Conservation (phyloP, 106 monocot species). For the Ottelia alismoides region DNA sequence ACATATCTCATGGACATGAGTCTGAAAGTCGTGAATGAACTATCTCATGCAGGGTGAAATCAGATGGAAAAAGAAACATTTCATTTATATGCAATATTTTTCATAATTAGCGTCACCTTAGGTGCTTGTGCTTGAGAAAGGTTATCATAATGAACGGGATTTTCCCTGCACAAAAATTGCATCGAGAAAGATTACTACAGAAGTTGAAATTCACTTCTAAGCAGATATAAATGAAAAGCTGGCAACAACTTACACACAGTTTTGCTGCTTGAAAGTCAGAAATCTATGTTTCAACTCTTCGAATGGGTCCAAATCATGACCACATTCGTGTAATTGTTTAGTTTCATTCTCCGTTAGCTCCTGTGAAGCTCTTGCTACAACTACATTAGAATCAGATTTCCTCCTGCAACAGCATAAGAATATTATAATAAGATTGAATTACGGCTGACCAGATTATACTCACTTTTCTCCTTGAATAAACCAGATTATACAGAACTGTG, state of each 20-base stretch:
- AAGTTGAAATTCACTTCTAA: constrained; percentile 1
- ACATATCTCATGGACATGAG: background rate
- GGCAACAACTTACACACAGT: constrained; percentile 51
- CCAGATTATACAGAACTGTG: too few relatives aligned
- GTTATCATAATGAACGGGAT: constrained; percentile 47
- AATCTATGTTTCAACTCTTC: constrained; percentile 65
- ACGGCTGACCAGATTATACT: too few relatives aligned
- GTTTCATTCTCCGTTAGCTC: constrained; percentile 28
- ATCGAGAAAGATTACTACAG: too few relatives aligned
- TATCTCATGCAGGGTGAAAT: too few relatives aligned
- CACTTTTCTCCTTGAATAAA: too few relatives aligned
- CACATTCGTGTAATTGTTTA: constrained; percentile 16
- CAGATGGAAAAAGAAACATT: background rate
- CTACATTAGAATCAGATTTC: constrained; percentile 7
- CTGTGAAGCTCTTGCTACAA: constrained; percentile 26
- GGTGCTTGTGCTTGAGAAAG: constrained; percentile 77
- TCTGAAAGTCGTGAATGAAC: too few relatives aligned
- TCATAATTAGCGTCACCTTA: constrained; percentile 37
- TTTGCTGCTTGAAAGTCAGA: constrained; percentile 51
- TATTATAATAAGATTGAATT: too few relatives aligned
- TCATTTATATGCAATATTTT: background rate
- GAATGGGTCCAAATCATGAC: constrained; percentile 43
- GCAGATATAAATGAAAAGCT: background rate
- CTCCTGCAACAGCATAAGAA: constrained; percentile 35
- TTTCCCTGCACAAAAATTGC: constrained; percentile 54